phyloP scores from a whole-genome alignment of 441 rosid genomes.

The Rhodomyrtus psidioides region DNA sequence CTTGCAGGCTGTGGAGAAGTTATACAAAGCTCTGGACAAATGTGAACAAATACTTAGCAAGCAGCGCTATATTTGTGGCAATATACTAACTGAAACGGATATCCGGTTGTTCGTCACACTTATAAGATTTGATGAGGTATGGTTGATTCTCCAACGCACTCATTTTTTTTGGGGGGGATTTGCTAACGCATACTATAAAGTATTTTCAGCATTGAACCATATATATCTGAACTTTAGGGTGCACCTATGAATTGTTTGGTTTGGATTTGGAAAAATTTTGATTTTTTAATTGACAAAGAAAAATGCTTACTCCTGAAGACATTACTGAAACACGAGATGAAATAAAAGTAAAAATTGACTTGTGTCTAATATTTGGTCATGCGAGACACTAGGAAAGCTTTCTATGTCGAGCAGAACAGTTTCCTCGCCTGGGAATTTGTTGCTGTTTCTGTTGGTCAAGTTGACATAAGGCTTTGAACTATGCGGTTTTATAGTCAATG shows the following conservation, averaged over 20 bases:
- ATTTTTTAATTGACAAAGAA: not conserved
- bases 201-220: not conserved
- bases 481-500: not conserved
- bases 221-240: not conserved
- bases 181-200: not conserved
- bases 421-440: too few species aligned
- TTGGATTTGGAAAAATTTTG: not conserved
- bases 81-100: conserved; percentile 63
- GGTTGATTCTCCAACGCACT: not conserved
- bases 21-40: conserved; percentile 69
- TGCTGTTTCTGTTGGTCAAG: not conserved
- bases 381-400: not conserved
- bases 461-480: not conserved
- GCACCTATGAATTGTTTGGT: not conserved
- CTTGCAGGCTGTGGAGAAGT: conserved; percentile 52
- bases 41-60: conserved; percentile 69
- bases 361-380: not conserved
- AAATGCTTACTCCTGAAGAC: not conserved
- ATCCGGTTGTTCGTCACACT: conserved; percentile 75
- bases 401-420: not conserved
- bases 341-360: not conserved
- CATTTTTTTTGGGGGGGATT: not conserved
- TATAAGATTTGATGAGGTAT: conserved; percentile 91
- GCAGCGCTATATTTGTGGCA: conserved; percentile 67
- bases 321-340: not conserved